Evolutionary conservation across 768 basidiomycete genomes (phyloP).

Genomic region (Pleurotus eryngii): DNA sequence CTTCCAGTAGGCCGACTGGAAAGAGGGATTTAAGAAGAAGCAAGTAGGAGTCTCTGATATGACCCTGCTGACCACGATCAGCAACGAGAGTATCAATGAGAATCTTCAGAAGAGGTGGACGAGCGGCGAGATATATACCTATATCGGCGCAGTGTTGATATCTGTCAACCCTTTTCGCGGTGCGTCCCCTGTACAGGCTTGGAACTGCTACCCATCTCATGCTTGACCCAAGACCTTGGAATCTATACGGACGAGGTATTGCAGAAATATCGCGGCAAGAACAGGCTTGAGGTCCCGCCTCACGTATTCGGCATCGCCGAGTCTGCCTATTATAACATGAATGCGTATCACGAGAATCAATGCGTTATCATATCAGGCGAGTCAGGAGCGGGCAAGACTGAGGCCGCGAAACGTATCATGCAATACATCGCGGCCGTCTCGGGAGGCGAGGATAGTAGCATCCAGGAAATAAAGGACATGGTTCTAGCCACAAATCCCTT

Average conservation of each 20-base stretch:
- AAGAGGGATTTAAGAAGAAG: slow-evolving; percentile 99
- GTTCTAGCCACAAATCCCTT: slow-evolving; percentile 97
- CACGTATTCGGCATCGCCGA: slow-evolving; percentile 99
- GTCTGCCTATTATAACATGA: slow-evolving; percentile 98
- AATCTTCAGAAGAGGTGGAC: slow-evolving; percentile 97
- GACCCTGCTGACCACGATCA: slow-evolving; percentile 95
- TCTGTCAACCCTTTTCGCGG: slow-evolving; percentile 99
- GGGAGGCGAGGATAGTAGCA: slow-evolving; percentile 82
- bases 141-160: slow-evolving; percentile 96
- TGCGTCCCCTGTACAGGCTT: slow-evolving; percentile 23
- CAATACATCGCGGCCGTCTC: slow-evolving; percentile 98
- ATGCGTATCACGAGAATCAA: slow-evolving; percentile 98
- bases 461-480: slow-evolving; percentile 99
- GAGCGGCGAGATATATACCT: slow-evolving; percentile 96
- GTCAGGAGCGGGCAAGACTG: slow-evolving; percentile 98
- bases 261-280: slow-evolving; percentile 89
- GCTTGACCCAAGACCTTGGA: slow-evolving; percentile 69
- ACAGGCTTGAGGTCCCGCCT: slow-evolving; percentile 94
- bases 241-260: slow-evolving; percentile 94
- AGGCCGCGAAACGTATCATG: slow-evolving; percentile 99
- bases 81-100: slow-evolving; percentile 96
- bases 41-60: slow-evolving; percentile 97
- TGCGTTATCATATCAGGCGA: slow-evolving; percentile 99
- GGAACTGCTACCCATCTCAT: slow-evolving; percentile 7
- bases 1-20: slow-evolving; percentile 86